These are phyloP conservation scores for Aureobasidium sp. DNA, from an alignment of 2,329 filamentous ascomycete genomes.

Conservation along the genomic window DNA sequence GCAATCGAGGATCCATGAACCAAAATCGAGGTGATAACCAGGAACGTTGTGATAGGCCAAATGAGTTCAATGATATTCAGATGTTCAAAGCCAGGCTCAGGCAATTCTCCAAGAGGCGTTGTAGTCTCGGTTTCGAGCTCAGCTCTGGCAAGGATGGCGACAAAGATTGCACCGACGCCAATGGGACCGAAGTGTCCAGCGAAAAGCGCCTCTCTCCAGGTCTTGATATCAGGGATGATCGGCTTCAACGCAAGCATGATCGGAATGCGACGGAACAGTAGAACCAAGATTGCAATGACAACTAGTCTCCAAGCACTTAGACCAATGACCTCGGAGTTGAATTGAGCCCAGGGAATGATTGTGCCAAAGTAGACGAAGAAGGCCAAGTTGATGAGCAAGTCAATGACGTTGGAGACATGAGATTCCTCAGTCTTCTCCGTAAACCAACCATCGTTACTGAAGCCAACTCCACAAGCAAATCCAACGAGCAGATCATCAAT, in stretches of 20 bases:
- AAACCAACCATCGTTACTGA: conserved; percentile 99
- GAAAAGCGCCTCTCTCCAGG: conserved; percentile 94
- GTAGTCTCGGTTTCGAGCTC: conserved; percentile 73
- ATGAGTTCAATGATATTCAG: conserved; percentile 75
- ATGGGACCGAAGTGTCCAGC: conserved; percentile 97
- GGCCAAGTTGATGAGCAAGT: conserved; percentile 89
- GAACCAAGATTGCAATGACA: conserved; percentile 88
- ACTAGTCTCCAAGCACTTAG: conserved; percentile 81
- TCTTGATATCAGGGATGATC: conserved; percentile 92
- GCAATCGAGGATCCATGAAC: conserved; percentile 97
- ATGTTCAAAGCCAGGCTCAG: conserved; percentile 51
- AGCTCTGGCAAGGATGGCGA: conserved; percentile 86
- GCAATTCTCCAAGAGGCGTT: conserved; percentile 62
- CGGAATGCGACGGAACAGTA: conserved; percentile 92
- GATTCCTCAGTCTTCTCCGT: conserved; percentile 96
- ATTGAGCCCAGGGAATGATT: conserved; percentile 93
- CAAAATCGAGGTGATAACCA: conserved; percentile 89
- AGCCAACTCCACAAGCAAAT: conserved; percentile 93
- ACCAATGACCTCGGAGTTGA: conserved; percentile 66
- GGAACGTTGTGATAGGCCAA: conserved; percentile 91
- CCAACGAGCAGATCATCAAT: conserved; percentile 91
- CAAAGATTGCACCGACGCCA: conserved; percentile 92
- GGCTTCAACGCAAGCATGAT: conserved; percentile 90
- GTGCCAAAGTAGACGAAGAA: conserved; percentile 98
- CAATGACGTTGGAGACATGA: conserved; percentile 98